Conservation (phyloP, 192 early-diverging fungal species). For the Backusella psychrophila region DNA sequence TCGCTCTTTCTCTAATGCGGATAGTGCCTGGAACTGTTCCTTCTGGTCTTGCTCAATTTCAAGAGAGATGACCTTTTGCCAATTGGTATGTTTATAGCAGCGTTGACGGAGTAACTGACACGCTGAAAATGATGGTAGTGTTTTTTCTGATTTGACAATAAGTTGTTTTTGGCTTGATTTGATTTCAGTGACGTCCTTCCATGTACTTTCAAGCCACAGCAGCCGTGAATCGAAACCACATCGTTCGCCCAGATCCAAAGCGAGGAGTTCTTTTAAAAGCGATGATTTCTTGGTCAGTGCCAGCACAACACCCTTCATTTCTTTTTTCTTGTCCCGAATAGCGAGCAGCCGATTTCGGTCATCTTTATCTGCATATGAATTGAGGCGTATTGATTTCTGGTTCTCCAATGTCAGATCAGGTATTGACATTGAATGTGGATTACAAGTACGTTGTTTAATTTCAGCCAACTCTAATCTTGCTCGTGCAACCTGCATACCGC, state of each 20-base stretch:
- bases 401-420: constrained; percentile 16
- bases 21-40: constrained; percentile 16
- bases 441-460: constrained; percentile 20
- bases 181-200: constrained; percentile 29
- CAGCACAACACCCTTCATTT: neutral
- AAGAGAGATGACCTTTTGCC: constrained; percentile 43
- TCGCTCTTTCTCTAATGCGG: constrained; percentile 31
- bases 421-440: neutral
- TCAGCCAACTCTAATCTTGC: constrained; percentile 43
- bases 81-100: constrained; percentile 48
- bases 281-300: constrained; percentile 9
- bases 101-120: constrained; percentile 33
- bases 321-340: constrained; percentile 39
- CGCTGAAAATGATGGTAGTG: constrained; percentile 7
- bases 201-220: constrained; percentile 32
- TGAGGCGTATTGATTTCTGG: constrained; percentile 29
- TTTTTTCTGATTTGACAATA: constrained; percentile 2
- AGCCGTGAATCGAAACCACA: constrained; percentile 52
- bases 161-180: constrained; percentile 15
- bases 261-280: constrained; percentile 15
- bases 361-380: constrained; percentile 44
- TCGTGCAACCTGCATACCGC: constrained; percentile 48
- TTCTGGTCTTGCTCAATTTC: constrained; percentile 45
- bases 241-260: constrained; percentile 31
- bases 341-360: constrained; percentile 37